These are phyloP conservation scores for Plasmopara halstedii DNA, from an alignment of 352 stramenopile species.

Conservation along the genomic window DNA sequence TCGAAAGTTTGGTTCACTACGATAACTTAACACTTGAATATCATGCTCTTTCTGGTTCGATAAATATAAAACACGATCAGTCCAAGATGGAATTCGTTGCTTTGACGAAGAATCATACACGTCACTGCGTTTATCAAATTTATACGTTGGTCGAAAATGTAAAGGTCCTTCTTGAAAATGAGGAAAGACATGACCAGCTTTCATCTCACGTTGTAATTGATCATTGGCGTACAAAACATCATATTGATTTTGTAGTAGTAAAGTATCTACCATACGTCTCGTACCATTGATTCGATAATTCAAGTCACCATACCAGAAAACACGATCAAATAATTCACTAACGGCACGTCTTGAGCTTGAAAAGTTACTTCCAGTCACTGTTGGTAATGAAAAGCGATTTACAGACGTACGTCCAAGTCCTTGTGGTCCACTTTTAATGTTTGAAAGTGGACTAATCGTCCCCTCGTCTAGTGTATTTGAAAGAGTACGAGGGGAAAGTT, in stretches of 20 bases:
- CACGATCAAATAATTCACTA: conserved; percentile 73
- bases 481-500: conserved; percentile 19
- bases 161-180: conserved; percentile 88
- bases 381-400: conserved; percentile 22
- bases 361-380: conserved; percentile 3
- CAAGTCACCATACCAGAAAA: conserved; percentile 93
- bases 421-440: conserved; percentile 4
- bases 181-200: conserved; percentile 73
- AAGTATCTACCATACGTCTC: conserved; percentile 78
- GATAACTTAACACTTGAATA: conserved; percentile 54
- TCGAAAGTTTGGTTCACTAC: conserved; percentile 57
- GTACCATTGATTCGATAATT: conserved; percentile 92
- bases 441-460: neutral
- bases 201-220: conserved; percentile 84
- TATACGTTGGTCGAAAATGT: conserved; percentile 93
- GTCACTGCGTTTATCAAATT: conserved; percentile 91
- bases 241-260: conserved; percentile 65
- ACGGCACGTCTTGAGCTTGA: conserved; percentile 12
- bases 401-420: conserved; percentile 23
- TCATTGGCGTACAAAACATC: conserved; percentile 85
- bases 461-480: neutral
- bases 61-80: conserved; percentile 89
- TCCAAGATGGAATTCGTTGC: conserved; percentile 93
- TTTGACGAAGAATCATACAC: conserved; percentile 93
- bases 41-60: conserved; percentile 42